Evolutionary conservation across 495 filamentous ascomycete species (phyloP).

Genomic region (Oleoguttula mirabilis): DNA sequence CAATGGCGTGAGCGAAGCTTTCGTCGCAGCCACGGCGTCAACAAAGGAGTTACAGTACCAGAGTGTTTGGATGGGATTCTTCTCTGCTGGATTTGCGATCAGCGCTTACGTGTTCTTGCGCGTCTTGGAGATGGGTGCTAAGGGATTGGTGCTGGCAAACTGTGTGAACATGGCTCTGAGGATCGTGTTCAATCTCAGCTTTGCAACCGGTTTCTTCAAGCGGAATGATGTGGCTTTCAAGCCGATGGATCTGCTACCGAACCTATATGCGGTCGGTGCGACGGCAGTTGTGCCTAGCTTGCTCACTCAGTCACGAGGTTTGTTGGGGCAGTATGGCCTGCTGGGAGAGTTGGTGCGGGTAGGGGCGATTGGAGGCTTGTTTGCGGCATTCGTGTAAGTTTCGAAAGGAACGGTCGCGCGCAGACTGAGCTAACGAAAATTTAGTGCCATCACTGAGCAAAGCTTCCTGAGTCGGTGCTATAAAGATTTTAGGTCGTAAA

Average conservation of each 20-base stretch:
- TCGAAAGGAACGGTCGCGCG: neutral
- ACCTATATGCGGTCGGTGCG: conserved; percentile 10
- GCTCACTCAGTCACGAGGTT: conserved; percentile 17
- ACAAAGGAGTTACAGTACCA: conserved; percentile 58
- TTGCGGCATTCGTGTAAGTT: conserved; percentile 51
- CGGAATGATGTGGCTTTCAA: conserved; percentile 24
- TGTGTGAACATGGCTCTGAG: conserved; percentile 73
- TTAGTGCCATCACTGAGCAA: conserved; percentile 48
- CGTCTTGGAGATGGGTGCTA: conserved; percentile 54
- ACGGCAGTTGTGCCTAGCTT: conserved; percentile 16
- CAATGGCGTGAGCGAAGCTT: conserved; percentile 87
- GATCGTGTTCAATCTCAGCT: conserved; percentile 64
- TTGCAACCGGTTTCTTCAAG: conserved; percentile 54
- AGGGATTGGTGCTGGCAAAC: conserved; percentile 74
- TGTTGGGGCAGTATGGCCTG: conserved; percentile 22
- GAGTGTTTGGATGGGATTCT: conserved; percentile 67
- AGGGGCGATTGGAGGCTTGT: conserved; percentile 39
- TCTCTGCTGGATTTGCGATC: conserved; percentile 58
- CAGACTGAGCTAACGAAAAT: neutral
- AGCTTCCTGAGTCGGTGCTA: conserved; percentile 13
- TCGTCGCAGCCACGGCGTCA: conserved; percentile 73
- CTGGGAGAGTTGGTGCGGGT: conserved; percentile 40
- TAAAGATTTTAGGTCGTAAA: conserved; percentile 7
- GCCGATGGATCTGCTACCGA: conserved; percentile 13
- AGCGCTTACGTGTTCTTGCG: conserved; percentile 60